Evolutionary conservation across 192 early-diverging fungal species (phyloP).

Genomic region (Entomortierella lignicola): DNA sequence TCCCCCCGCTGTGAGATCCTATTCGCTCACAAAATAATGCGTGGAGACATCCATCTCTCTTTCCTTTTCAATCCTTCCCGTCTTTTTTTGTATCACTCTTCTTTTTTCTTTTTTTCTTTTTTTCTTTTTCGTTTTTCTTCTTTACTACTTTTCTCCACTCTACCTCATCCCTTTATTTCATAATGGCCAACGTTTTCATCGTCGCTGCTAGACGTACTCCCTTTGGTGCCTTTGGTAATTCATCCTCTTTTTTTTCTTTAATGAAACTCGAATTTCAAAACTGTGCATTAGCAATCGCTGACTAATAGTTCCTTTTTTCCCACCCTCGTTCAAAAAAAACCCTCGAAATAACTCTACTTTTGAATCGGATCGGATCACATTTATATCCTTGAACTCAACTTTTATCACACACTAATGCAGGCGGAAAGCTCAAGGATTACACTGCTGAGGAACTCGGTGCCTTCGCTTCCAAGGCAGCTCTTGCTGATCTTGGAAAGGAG

Average conservation of each 20-base stretch:
- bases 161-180: slow-evolving; percentile 11
- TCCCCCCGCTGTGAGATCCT: slow-evolving; percentile 12
- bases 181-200: slow-evolving; percentile 76
- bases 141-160: neutral
- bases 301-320: slow-evolving; percentile 15
- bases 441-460: slow-evolving; percentile 90
- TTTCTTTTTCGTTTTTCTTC: slow-evolving; percentile 8
- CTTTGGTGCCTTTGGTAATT: slow-evolving; percentile 88
- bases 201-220: slow-evolving; percentile 86
- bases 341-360: neutral
- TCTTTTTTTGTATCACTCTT: neutral
- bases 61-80: slow-evolving; percentile 6
- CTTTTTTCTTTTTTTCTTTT: slow-evolving; percentile 7
- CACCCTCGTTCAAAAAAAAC: too few relatives aligned
- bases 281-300: neutral
- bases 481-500: slow-evolving; percentile 78
- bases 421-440: slow-evolving; percentile 89
- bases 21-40: slow-evolving; percentile 5
- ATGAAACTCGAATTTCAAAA: neutral
- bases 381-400: neutral
- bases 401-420: slow-evolving; percentile 1
- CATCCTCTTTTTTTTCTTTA: neutral
- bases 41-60: slow-evolving; percentile 9
- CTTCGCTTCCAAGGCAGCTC: slow-evolving; percentile 89
- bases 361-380: neutral